These are phyloP conservation scores for Pachysolen tannophilus DNA, from an alignment of 805 yeast genomes.

Conservation along the genomic window DNA sequence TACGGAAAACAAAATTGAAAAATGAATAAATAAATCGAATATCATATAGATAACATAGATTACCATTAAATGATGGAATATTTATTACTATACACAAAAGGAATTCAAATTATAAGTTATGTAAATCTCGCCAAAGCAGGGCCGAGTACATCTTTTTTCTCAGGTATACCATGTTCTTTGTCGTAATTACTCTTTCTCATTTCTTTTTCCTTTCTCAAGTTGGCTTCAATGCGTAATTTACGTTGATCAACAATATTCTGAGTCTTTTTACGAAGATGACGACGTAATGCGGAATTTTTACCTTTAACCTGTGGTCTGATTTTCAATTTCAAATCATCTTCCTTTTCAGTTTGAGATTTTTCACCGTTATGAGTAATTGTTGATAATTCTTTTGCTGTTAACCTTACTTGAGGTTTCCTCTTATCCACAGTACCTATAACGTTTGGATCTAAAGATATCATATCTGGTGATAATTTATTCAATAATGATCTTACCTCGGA, in stretches of 20 bases:
- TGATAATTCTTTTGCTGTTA: slow-evolving; percentile 51
- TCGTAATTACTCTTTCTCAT: slow-evolving; percentile 46
- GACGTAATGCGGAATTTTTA: slow-evolving; percentile 77
- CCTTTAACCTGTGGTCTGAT: slow-evolving; percentile 66
- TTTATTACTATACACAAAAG: no score
- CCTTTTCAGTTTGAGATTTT: slow-evolving; percentile 25
- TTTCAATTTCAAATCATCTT: slow-evolving; percentile 38
- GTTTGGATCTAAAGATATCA: slow-evolving; percentile 85
- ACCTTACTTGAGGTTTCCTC: slow-evolving; percentile 53
- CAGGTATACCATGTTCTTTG: slow-evolving; percentile 36
- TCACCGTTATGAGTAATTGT: slow-evolving; percentile 28
- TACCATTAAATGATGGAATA: no score
- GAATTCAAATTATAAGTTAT: slow-evolving; percentile 12
- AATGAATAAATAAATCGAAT: no score
- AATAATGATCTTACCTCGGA: slow-evolving; percentile 78
- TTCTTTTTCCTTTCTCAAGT: slow-evolving; percentile 66
- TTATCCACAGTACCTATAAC: slow-evolving; percentile 79
- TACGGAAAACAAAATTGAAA: no score
- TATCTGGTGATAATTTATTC: slow-evolving; percentile 86
- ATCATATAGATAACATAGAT: no score
- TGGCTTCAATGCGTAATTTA: slow-evolving; percentile 65
- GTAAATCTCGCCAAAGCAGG: slow-evolving; percentile 42
- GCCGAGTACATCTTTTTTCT: slow-evolving; percentile 45
- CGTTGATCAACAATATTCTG: slow-evolving; percentile 84
- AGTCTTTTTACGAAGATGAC: slow-evolving; percentile 73